Base-by-base conservation (phyloP, 768 basidiomycete genomes). In the Cyclocybe cylindracea region DNA sequence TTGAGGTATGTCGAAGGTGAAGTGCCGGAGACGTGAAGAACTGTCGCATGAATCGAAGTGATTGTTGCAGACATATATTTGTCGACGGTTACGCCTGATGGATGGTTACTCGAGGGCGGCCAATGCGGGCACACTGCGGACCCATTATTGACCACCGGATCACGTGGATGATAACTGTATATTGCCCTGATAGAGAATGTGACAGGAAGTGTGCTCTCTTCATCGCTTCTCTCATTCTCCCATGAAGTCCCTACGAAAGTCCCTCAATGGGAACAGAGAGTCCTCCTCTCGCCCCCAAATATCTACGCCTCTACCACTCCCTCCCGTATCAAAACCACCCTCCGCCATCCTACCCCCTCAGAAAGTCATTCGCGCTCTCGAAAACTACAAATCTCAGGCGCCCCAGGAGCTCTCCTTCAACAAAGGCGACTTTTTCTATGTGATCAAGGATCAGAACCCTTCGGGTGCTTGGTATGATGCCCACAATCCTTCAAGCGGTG, bases 371-470 rank as follows among this genome's bases (percentile, higher is more conserved):
- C 89, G 91, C 51, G 95, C 96, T 16, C 16, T 3, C 56, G 70
- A 78, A 8, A 61, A 16, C 16, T 16, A 16, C 16, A 16, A 16
- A 16, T 16, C 91, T 2, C 76, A 16, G 16, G 80, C 84, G 0
- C 92, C 94, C 2, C 86, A 91, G 65, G 87, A 98, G 59, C 84
- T 99, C 39, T 82, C 90, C 31, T 98, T 98, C 69, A 76, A 82
- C 58, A 89, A 90, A 71, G 16, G 97, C 56, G 97, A 99, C 73
- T 97, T 98, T 73, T 98, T 98, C 78, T 91, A 98, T 70, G 96
- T 98, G 44, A 78, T 92, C 34, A 83, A 82, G 51, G 94, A 97
- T 61, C 71, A 80, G 13, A 78, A 83, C 44, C 61, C 71, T 38
- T 64, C 75, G 14, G 78, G 75, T 3, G 70, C 74, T 41, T 98